phyloP scores from a whole-genome alignment of 75 land plant genomes.

The Azolla pinnata region DNA sequence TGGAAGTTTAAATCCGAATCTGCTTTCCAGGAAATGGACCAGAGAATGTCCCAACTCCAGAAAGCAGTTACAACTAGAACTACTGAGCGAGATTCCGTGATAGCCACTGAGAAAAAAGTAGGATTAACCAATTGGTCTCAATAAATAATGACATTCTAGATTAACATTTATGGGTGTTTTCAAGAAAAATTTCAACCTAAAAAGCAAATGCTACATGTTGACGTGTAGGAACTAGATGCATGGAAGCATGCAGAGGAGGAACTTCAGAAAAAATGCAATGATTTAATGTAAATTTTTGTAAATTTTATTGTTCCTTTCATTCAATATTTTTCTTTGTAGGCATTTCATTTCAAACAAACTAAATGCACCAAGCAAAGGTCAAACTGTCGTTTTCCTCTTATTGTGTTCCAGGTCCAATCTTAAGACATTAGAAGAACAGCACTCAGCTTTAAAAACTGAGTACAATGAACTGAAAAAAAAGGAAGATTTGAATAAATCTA shows the following conservation, averaged over 20 bases:
- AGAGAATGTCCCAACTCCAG: conserved; percentile 17
- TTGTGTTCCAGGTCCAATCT: conserved; percentile 6
- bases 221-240: conserved; percentile 20
- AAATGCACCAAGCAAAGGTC: not conserved
- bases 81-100: conserved; percentile 16
- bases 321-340: not conserved
- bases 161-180: not conserved
- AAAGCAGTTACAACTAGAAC: conserved; percentile 25
- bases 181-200: not conserved
- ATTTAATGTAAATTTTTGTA: conserved; percentile 10
- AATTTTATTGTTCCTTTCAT: not conserved
- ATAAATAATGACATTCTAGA: not conserved
- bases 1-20: too few species aligned
- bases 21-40: conserved; percentile 34
- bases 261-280: conserved; percentile 19
- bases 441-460: not conserved
- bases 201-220: not conserved
- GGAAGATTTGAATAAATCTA: conserved; percentile 3
- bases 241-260: conserved; percentile 15
- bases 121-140: not conserved
- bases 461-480: conserved; percentile 3
- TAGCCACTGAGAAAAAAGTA: conserved; percentile 8
- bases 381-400: not conserved
- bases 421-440: conserved; percentile 2
- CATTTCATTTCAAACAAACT: not conserved